These are phyloP conservation scores for Pseudoneurospora amorphoporcata DNA, from an alignment of 495 filamentous ascomycete genomes.

Conservation along the genomic window DNA sequence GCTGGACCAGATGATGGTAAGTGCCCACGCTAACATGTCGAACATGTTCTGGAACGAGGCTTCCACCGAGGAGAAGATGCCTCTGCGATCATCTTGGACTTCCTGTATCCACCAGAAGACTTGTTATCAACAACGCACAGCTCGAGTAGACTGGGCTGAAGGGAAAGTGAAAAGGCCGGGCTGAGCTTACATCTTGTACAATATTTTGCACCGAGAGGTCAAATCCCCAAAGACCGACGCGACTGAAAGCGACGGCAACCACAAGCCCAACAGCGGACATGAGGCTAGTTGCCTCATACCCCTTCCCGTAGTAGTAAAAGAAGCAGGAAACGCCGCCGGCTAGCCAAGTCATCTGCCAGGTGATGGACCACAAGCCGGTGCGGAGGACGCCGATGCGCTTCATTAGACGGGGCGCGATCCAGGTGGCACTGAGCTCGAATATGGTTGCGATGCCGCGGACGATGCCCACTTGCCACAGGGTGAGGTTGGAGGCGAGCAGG, in stretches of 20 bases:
- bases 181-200: slow-evolving; percentile 48
- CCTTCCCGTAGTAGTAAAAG: slow-evolving; percentile 22
- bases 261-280: slow-evolving; percentile 38
- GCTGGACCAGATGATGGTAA: slow-evolving; percentile 47
- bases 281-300: not conserved
- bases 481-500: slow-evolving; percentile 34
- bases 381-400: slow-evolving; percentile 44
- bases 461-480: slow-evolving; percentile 26
- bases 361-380: slow-evolving; percentile 52
- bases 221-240: slow-evolving; percentile 58
- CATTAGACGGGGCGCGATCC: slow-evolving; percentile 41
- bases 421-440: slow-evolving; percentile 42
- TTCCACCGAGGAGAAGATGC: slow-evolving; percentile 53
- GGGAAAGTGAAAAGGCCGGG: not conserved
- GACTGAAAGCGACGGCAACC: slow-evolving; percentile 43
- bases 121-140: not conserved
- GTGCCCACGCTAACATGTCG: slow-evolving; percentile 51
- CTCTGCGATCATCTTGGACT: slow-evolving; percentile 39
- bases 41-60: slow-evolving; percentile 53
- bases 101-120: slow-evolving; percentile 21
- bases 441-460: slow-evolving; percentile 26
- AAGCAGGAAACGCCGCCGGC: slow-evolving; percentile 33
- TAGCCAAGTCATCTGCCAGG: slow-evolving; percentile 49
- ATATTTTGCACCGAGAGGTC: slow-evolving; percentile 56
- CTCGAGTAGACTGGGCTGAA: not conserved